Base-by-base conservation (phyloP, 2,329 filamentous ascomycete genomes). In the Monosporascus ibericus region DNA sequence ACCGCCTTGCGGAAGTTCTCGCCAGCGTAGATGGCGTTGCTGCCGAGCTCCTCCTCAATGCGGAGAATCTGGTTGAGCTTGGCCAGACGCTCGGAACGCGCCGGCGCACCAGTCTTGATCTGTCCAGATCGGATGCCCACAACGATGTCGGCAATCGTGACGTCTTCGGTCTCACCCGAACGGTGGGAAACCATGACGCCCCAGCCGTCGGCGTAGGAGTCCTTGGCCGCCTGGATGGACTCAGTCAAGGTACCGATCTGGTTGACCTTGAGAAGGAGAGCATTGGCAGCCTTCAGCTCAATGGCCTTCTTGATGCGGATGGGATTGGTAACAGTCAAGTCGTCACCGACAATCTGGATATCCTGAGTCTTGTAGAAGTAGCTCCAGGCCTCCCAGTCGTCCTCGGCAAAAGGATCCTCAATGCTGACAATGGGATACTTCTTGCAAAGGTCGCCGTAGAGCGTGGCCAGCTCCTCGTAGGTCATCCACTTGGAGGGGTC, bases 21-120 rank as follows among this genome's bases (percentile, higher is more conserved):
- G 65, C 94, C 94, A 65, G 92, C 92, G 72, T 92, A 99, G 76
- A 97, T 70, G 64, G 92, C 94, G 67, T 94, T 87, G 67, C 85
- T 82, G 66, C 92, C 92, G 60, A 99, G 87, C 83, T 99, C 94
- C 81, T 99, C 94, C 85, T 99, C 94, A 67, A 99, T 99, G 71
- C 94, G 90, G 70, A 99, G 88, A 70, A 99, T 96, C 83, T 99
- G 94, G 88, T 99, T 99, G 72, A 99, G 89, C 85, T 99, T 99
- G 75, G 94, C 94, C 64, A 97, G 84, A 81, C 94, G 92, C 85
- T 99, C 94, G 65, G 92, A 96, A 70, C 94, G 88, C 72, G 88
- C 88, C 65, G 94, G 94, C 59, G 92, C 92, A 84, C 92, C 92
- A 62, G 92, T 95, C 90, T 96, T 96, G 85, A 99, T 97, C 84